Base-by-base conservation (phyloP, 495 filamentous ascomycete species). In the Aspergillus sclerotioniger region DNA sequence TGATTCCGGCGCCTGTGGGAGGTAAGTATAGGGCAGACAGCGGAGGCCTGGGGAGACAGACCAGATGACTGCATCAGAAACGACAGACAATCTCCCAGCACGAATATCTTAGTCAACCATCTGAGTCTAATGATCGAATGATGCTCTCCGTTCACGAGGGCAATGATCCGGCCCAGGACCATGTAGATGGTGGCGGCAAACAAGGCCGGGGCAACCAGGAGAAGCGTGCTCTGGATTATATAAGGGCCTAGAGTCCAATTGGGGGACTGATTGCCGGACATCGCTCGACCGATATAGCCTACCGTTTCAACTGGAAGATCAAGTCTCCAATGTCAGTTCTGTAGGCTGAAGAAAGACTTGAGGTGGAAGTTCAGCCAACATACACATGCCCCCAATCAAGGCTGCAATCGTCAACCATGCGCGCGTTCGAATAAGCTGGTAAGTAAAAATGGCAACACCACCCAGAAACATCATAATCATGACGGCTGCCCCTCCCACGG, bases 351-450 rank as follows among this genome's bases (percentile, higher is more conserved):
- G 52, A 31, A 12, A 29, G 16, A 37, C 25, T 19, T n/a, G 5
- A 15, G 37, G 37, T 25, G 25, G 25, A 25, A n/a, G n/a, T 15
- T 39, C 35, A 5, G 12, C 15, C 4, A 9, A 75, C 76, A 61
- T 74, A 86, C 82, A 83, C 16, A 77, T 48, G 35, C 79, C 78
- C 12, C 83, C 85, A 20, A 86, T 59, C 9, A 83, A 29, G 29
- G 87, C 73, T 0, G 86, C 80, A 10, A 81, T 79, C 50, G 87
- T 84, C 65, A 82, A 86, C 83, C 82, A 88, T 16, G 82, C 82
- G 54, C 71, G 70, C 20, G 70, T 75, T 35, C 53, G 53, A 44
- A 55, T 10, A 12, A 55, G 43, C 19, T 55, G 53, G 21, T 46
- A 55, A 9, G 29, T 47, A 25, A 46, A 46, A 28, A 46, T 15